Evolutionary conservation across 805 yeast genomes (phyloP).

Genomic region (Candida pini): DNA sequence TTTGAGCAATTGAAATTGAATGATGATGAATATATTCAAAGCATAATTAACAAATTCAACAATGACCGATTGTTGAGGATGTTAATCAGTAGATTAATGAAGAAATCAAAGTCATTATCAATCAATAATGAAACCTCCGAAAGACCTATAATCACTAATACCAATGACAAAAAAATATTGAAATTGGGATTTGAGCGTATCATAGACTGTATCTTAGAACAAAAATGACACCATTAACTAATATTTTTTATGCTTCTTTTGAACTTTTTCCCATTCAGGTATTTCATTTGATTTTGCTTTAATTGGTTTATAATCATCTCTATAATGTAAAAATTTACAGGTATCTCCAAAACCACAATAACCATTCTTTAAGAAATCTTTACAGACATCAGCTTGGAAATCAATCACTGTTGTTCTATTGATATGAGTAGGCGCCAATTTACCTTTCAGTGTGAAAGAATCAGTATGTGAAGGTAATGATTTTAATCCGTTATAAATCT

Average conservation of each 20-base stretch:
- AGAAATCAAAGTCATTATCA: background rate
- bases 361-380: constrained; percentile 86
- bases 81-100: constrained; percentile 9
- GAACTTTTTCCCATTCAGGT: constrained; percentile 61
- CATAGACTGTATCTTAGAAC: constrained; percentile 5
- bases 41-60: constrained; percentile 6
- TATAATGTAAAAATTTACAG: constrained; percentile 86
- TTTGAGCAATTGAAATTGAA: constrained; percentile 5
- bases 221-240: constrained; percentile 1
- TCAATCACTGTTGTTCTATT: constrained; percentile 69
- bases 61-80: constrained; percentile 8
- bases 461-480: constrained; percentile 7
- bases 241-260: constrained; percentile 20
- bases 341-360: constrained; percentile 97
- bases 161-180: too few relatives aligned
- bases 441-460: constrained; percentile 11
- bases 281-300: constrained; percentile 28
- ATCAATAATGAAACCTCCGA: too few relatives aligned
- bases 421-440: constrained; percentile 39
- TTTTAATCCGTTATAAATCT: constrained; percentile 25
- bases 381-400: constrained; percentile 91
- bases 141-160: too few relatives aligned
- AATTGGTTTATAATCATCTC: constrained; percentile 73
- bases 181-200: too few relatives aligned
- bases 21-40: too few relatives aligned